Percentiles rank a stretch among this genome's conserved stretches.
These are phyloP conservation scores for Pseudognaphalium luteoalbum DNA, from an alignment of 129 eudicot species.

Conservation along the genomic window DNA sequence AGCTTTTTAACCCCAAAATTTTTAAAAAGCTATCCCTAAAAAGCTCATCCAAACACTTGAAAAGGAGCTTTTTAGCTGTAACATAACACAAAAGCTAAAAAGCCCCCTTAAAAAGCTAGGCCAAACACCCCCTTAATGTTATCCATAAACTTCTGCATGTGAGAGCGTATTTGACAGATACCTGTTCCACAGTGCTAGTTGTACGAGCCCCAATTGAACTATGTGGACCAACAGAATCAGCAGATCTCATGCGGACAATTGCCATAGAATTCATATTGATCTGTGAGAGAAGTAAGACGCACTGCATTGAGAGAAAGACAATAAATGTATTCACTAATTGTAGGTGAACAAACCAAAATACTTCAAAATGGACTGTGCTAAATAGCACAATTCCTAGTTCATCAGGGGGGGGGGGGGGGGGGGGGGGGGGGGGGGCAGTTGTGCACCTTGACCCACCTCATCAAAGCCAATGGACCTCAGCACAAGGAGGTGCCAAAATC, in stretches of 20 bases:
- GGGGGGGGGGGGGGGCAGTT: no score
- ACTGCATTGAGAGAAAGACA: constrained; percentile 51
- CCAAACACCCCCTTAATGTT: no score
- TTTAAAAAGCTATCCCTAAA: no score
- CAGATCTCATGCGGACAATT: constrained; percentile 59
- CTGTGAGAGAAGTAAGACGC: constrained; percentile 73
- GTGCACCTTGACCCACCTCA: constrained; percentile 1
- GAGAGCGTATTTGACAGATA: constrained; percentile 25
- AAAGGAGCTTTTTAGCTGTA: no score
- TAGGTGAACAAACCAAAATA: constrained; percentile 12
- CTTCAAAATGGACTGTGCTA: not conserved
- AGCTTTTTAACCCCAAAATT: no score
- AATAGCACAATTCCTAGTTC: not conserved
- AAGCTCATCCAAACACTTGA: no score
- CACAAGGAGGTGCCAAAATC: not conserved
- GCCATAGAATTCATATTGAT: constrained; percentile 88
- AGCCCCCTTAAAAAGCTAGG: no score
- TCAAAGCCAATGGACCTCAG: not conserved
- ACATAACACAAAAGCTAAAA: no score
- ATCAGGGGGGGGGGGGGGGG: no score
- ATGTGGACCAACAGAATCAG: constrained; percentile 32
- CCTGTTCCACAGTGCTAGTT: constrained; percentile 71
- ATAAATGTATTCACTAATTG: constrained; percentile 13
- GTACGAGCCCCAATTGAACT: constrained; percentile 34
- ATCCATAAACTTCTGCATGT: constrained; percentile 14